Conservation (phyloP, 2,329 filamentous ascomycete genomes). For the Fusarium palustre region DNA sequence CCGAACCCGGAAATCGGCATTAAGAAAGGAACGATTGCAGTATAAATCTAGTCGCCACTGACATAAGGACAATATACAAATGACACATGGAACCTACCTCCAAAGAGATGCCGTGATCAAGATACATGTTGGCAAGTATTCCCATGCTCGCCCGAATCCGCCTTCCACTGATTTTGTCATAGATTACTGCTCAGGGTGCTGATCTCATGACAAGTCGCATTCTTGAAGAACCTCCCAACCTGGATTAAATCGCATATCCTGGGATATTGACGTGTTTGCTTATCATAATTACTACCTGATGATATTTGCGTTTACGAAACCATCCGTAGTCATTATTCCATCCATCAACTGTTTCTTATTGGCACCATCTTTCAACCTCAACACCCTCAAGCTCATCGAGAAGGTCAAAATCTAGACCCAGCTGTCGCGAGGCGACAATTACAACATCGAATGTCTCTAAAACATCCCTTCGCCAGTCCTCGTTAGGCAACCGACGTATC, state of each 20-base stretch:
- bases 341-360: background rate
- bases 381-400: conserved; percentile 52
- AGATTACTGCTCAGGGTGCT: background rate
- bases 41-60: conserved; percentile 23
- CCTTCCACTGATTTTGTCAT: background rate
- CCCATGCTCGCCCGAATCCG: background rate
- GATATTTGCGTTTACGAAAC: background rate
- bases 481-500: conserved; percentile 51
- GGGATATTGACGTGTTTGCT: background rate
- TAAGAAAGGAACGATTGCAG: background rate
- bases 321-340: background rate
- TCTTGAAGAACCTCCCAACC: background rate
- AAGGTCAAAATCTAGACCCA: conserved; percentile 53
- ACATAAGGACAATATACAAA: background rate
- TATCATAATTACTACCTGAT: background rate
- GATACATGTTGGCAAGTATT: background rate
- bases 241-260: too few species aligned
- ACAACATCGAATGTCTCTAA: conserved; percentile 56
- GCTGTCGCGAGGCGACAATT: conserved; percentile 56
- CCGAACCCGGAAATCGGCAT: background rate
- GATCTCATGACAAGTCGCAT: background rate
- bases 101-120: too few species aligned
- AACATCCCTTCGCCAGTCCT: conserved; percentile 52
- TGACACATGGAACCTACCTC: too few species aligned
- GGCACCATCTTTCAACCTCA: conserved; percentile 55